Evolutionary conservation across 768 basidiomycete species (phyloP), one percentile per base, ranked within the genome.

Genomic region (Terana coerulea): DNA sequence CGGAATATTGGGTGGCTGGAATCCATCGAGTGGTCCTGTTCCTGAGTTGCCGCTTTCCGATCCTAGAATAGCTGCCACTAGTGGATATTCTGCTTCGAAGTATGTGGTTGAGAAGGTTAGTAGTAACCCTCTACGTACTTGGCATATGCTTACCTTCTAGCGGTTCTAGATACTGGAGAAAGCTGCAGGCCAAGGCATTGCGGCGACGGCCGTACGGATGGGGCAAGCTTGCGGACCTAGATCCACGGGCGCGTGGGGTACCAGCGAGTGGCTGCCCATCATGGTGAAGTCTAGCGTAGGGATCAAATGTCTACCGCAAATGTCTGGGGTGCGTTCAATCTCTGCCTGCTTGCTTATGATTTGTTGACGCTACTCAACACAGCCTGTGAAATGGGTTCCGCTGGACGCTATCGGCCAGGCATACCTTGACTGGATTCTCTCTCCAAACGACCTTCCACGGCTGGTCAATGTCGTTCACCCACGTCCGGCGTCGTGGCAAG

Each of bases 31-130:
- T 1, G 54, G 54, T 2, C 48, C 51, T 6, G 53, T 59, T 2
- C 68, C 65, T 1, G 71, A 73, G 53, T 33, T 22, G 0, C 51
- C 56, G 5, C 29, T 69, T 15, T 25, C 58, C 8, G 61, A 65
- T 39, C 55, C 71, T 0, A 46, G 28, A 21, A 45, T 61, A 31
- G 67, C 72, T 0, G 50, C 68, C n/a, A 67, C 67, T 4, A 58
- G 61, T 14, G 74, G 74, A 0, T 75, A 75, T 47, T 54, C 64
- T 3, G 68, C 72, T 52, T 70, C 69, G 1, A 76, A 76, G 59
- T 74, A 71, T 68, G 72, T 73, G 1, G 69, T 72, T 0, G 73
- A 74, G 41, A 54, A 62, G 36, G 58, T 75, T 5, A 58, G 46
- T 21, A 21, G 15, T 24, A 37, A 26, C 14, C 8, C 43, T 7